Conservation (phyloP, 805 yeast genomes). For the Candida nanaspora region DNA sequence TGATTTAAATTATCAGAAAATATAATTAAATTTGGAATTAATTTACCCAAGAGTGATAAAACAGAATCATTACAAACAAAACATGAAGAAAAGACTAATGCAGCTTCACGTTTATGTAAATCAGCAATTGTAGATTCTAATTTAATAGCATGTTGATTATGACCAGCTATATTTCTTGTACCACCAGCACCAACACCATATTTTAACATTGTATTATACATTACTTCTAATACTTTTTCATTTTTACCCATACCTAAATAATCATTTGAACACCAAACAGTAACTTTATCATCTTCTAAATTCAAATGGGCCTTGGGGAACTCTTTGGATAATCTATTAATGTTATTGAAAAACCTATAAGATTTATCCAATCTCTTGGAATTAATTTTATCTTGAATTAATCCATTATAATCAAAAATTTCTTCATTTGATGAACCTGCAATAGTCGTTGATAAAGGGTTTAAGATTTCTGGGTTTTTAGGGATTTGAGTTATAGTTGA, state of each 20-base stretch:
- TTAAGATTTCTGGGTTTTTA: constrained; percentile 30
- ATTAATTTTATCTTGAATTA: constrained; percentile 57
- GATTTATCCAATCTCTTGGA: constrained; percentile 84
- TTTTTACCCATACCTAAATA: constrained; percentile 93
- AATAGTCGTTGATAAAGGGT: constrained; percentile 21
- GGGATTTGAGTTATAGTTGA: constrained; percentile 39
- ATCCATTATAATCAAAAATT: constrained; percentile 65
- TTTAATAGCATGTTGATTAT: constrained; percentile 80
- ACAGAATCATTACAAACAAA: constrained; percentile 97
- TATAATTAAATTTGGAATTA: constrained; percentile 81
- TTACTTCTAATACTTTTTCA: constrained; percentile 60
- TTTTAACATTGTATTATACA: constrained; percentile 73
- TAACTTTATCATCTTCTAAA: constrained; percentile 70
- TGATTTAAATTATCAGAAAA: constrained; percentile 92
- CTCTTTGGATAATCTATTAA: constrained; percentile 89
- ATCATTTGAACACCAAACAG: constrained; percentile 99
- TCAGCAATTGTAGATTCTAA: constrained; percentile 85
- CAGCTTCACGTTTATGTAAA: constrained; percentile 90
- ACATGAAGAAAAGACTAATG: constrained; percentile 91
- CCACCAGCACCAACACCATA: constrained; percentile 99
- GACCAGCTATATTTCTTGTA: constrained; percentile 98
- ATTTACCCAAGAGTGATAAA: constrained; percentile 82
- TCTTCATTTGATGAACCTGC: constrained; percentile 31
- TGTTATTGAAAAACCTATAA: constrained; percentile 93
- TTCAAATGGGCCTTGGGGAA: constrained; percentile 90